phyloP scores from a whole-genome alignment of 2,329 filamentous ascomycete genomes.

The Macrophomina pseudophaseolina region DNA sequence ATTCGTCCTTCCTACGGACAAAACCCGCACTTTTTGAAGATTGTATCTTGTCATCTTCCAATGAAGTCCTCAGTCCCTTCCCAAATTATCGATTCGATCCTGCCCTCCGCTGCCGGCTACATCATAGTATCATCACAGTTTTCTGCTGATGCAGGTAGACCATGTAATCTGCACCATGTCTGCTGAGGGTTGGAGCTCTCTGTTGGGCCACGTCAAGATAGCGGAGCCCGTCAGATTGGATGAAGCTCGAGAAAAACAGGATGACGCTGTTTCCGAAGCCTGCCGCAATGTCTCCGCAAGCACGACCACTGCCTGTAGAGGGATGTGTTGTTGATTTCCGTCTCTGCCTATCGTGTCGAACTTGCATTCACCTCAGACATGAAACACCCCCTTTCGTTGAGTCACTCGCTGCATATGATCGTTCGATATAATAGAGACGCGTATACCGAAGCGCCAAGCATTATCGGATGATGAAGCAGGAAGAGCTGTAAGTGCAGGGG shows the following conservation, averaged over 20 bases:
- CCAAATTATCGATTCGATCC: background rate
- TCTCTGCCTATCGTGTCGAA: background rate
- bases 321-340: background rate
- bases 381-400: conserved; percentile 2
- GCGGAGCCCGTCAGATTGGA: background rate
- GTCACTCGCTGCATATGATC: conserved; percentile 12
- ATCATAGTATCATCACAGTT: background rate
- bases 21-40: background rate
- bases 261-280: background rate
- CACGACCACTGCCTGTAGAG: background rate
- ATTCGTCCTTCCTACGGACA: background rate
- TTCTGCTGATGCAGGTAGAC: background rate
- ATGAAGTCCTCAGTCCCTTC: background rate
- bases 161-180: background rate
- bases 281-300: background rate
- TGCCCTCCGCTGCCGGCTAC: background rate
- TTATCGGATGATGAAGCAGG: background rate
- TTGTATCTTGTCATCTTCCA: background rate
- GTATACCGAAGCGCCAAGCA: conserved; percentile 5
- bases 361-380: background rate
- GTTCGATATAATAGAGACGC: conserved; percentile 3
- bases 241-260: background rate
- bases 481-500: background rate
- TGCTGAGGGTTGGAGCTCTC: background rate
- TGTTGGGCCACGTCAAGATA: conserved; percentile 1